Conservation (phyloP, 441 rosid species). For the Iberis amara region DNA sequence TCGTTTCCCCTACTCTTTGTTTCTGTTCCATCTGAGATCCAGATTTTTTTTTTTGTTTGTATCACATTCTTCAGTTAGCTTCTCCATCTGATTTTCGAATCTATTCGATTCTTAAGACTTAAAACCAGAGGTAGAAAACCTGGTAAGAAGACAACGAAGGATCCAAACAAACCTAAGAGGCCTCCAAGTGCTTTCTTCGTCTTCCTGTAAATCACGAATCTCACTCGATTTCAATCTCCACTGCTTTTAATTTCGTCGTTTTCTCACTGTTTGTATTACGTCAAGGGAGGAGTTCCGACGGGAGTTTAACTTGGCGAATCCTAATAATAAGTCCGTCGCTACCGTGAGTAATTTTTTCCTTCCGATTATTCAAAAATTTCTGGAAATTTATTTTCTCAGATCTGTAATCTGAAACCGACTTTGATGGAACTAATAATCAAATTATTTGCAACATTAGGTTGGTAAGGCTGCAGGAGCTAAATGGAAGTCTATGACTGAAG, state of each 20-base stretch:
- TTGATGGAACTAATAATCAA: too few species aligned
- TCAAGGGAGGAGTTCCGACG: slow-evolving; percentile 69
- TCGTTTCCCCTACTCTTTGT: slow-evolving; percentile 17
- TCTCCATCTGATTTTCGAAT: not conserved
- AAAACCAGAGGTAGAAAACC: slow-evolving; percentile 50
- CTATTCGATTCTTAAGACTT: slow-evolving; percentile 30
- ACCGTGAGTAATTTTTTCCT: slow-evolving; percentile 39
- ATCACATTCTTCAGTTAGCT: not conserved
- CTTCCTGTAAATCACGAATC: slow-evolving; percentile 42
- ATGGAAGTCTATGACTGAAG: slow-evolving; percentile 70
- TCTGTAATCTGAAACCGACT: not conserved
- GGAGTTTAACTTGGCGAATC: slow-evolving; percentile 59
- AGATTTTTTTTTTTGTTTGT: not conserved
- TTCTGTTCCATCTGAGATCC: slow-evolving; percentile 23
- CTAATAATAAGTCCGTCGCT: slow-evolving; percentile 77
- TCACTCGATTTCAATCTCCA: not conserved
- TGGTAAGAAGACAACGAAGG: slow-evolving; percentile 49
- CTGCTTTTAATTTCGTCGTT: not conserved
- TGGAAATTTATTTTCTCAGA: slow-evolving; percentile 15
- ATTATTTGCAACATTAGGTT: slow-evolving; percentile 35
- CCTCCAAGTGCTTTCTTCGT: slow-evolving; percentile 73
- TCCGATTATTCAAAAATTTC: not conserved
- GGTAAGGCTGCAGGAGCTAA: slow-evolving; percentile 81
- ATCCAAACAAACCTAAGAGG: slow-evolving; percentile 74
- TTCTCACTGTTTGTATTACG: not conserved